Base-by-base conservation (phyloP, 371 early-diverging fungal species). In the Syncephalis plumigaleata region DNA sequence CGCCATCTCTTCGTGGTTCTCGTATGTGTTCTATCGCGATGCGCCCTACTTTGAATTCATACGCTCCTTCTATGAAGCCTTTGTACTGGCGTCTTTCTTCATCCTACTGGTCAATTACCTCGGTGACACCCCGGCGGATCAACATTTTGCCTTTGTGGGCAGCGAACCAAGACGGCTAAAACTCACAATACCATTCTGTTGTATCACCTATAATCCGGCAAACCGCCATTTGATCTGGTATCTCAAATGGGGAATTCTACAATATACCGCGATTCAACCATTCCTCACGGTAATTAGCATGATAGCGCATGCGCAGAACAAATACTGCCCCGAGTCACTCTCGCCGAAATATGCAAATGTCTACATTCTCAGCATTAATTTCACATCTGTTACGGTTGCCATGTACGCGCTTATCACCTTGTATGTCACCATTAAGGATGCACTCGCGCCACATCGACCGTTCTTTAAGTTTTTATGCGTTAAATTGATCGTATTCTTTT, bases 61-160 rank as follows among this genome's bases (percentile, higher is more conserved):
- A 37, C 74, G 81, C 38, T 75, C 77, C 56, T 67, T 61, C 49
- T 84, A 84, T 59, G 79, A 77, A 54, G 75, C 78, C n/a, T 71
- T 76, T 56, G 67, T 64, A 15, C 61, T 77, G 49, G 58, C 70
- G 23, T 62, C 67, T 13, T 77, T 77, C 64, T 77, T 68, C 55
- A 60, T 65, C 44, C 61, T 77, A 40, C 49, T 77, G 44, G 55
- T 77, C 9, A 61, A 63, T 37, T 77, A 77, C 47, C 57, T 77
- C 37, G 77, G 77, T 39, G 67, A 68, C 39, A 47, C 52, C 39
- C 49, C 49, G 0, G 55, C 37, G 2, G 49, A 47, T n/a, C 67
- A 65, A 38, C 55, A 60, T 36, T 45, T 47, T 9, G 46, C 50
- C 22, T 45, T 67, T 51, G 57, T 55, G 22, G 42, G 47, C 9